Conservation (phyloP, 2,329 filamentous ascomycete genomes). For the Xylaria sp. region DNA sequence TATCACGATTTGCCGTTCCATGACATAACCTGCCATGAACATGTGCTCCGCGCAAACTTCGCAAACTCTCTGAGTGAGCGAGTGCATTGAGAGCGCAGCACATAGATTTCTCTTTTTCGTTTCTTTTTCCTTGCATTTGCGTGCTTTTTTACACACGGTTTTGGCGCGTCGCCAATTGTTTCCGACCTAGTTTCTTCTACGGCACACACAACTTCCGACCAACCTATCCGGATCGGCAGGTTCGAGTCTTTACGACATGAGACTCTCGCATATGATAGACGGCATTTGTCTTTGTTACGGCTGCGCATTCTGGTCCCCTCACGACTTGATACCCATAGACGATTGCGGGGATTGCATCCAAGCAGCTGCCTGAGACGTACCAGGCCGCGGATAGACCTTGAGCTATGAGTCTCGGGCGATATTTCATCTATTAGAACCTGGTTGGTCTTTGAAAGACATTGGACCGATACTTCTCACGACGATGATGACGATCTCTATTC, state of each 20-base stretch:
- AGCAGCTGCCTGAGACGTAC: conserved; percentile 52
- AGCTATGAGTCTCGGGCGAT: conserved; percentile 46
- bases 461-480: conserved; percentile 48
- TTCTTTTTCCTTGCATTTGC: conserved; percentile 40
- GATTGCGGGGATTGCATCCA: conserved; percentile 46
- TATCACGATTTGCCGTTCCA: conserved; percentile 16
- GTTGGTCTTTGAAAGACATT: conserved; percentile 40
- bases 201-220: conserved; percentile 49
- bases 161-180: conserved; percentile 38
- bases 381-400: conserved; percentile 48
- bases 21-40: conserved; percentile 7
- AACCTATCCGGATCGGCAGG: conserved; percentile 50
- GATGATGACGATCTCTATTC: conserved; percentile 51
- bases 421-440: conserved; percentile 48
- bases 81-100: conserved; percentile 44
- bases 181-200: conserved; percentile 48
- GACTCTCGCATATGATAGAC: conserved; percentile 53
- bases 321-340: conserved; percentile 54
- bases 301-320: conserved; percentile 46
- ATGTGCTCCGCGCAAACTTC: conserved; percentile 8
- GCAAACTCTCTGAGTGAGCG: conserved; percentile 22
- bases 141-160: conserved; percentile 44
- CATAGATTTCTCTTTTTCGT: conserved; percentile 38
- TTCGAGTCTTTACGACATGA: conserved; percentile 50
- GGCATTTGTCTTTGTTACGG: conserved; percentile 53